Conservation (phyloP, 139 green algal species). For the Chlorella sp. region DNA sequence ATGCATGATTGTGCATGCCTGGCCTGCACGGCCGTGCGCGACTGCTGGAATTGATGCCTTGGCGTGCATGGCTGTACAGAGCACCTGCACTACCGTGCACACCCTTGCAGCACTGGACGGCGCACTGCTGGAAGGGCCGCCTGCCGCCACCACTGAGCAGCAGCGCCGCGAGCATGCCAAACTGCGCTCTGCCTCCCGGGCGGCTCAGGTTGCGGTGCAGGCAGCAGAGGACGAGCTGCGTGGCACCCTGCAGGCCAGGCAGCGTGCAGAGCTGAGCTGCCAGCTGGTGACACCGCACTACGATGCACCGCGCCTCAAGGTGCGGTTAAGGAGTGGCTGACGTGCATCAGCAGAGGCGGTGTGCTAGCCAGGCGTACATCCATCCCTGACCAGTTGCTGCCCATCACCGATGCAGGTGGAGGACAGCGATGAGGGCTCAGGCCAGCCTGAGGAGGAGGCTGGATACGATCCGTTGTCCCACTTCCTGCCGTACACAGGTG, state of each 20-base stretch:
- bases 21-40: not conserved
- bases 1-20: not conserved
- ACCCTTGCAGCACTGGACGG: not conserved
- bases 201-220: constrained; percentile 10
- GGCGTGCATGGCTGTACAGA: not conserved
- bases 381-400: not conserved
- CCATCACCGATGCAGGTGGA: constrained; percentile 22
- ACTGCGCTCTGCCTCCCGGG: not conserved
- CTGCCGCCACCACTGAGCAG: not conserved
- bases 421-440: constrained; percentile 9
- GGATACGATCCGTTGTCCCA: constrained; percentile 70
- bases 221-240: constrained; percentile 18
- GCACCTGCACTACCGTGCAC: no score
- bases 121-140: not conserved
- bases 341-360: no score
- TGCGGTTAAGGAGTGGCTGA: not conserved
- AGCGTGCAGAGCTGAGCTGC: constrained; percentile 36
- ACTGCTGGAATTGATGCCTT: not conserved
- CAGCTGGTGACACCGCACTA: constrained; percentile 22
- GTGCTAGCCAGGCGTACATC: no score
- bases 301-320: constrained; percentile 27
- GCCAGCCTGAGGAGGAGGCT: not conserved
- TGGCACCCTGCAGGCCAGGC: not conserved
- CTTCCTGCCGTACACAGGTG: constrained; percentile 78
- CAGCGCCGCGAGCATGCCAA: not conserved